Percentiles rank a stretch among this genome's conserved stretches.
phyloP scores from a whole-genome alignment of 495 filamentous ascomycete genomes.

The Clavariopsis aquatica region DNA sequence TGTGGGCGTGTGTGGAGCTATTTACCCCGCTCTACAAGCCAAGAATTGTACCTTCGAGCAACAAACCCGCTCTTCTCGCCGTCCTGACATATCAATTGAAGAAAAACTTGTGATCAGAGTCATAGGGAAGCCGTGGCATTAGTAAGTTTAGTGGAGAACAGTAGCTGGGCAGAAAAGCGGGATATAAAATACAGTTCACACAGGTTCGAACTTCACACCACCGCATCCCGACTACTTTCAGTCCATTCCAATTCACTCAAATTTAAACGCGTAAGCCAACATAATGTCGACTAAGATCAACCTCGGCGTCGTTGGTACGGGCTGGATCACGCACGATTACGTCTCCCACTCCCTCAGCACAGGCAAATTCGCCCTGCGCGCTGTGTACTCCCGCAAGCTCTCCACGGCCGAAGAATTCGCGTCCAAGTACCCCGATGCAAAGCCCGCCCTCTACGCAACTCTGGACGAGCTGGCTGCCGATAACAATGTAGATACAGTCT shows the following conservation, averaged over 20 bases:
- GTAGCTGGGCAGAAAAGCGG: not conserved
- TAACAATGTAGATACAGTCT: slow-evolving; percentile 49
- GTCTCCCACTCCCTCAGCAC: slow-evolving; percentile 42
- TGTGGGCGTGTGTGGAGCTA: not conserved
- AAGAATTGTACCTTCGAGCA: not conserved
- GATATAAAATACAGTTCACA: not conserved
- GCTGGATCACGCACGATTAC: slow-evolving; percentile 47
- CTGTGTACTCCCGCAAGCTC: slow-evolving; percentile 44
- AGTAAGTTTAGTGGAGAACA: not conserved
- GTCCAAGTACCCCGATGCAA: slow-evolving; percentile 18
- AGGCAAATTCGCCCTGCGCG: slow-evolving; percentile 39
- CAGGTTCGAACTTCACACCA: not conserved
- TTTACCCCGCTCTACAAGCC: not conserved
- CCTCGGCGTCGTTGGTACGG: slow-evolving; percentile 40
- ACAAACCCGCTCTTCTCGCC: not conserved
- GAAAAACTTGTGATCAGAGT: not conserved
- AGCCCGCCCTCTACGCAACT: slow-evolving; percentile 36
- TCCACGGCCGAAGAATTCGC: slow-evolving; percentile 40
- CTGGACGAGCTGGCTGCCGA: slow-evolving; percentile 43
- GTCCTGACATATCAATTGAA: not conserved
- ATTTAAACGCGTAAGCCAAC: not conserved
- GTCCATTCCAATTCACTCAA: not conserved
- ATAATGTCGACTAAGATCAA: slow-evolving; percentile 21
- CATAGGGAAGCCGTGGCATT: not conserved
- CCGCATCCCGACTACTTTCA: not conserved